Evolutionary conservation across 2,329 filamentous ascomycete genomes (phyloP).

Genomic region (Colletotrichum orbiculare): DNA sequence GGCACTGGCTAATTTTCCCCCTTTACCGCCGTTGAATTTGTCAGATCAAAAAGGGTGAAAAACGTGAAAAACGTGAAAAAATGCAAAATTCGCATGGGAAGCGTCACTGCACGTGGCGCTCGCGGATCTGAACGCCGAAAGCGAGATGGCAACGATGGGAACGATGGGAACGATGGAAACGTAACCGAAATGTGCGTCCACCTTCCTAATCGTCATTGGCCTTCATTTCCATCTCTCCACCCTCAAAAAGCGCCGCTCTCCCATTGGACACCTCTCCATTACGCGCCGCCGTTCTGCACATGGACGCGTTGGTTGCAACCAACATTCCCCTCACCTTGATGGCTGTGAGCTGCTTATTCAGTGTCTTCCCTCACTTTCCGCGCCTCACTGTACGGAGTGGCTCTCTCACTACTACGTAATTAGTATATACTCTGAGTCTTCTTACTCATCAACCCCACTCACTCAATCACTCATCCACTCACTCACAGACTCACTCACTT

Average conservation of each 20-base stretch:
- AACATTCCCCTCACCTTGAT: background rate
- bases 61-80: background rate
- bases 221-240: background rate
- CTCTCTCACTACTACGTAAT: too few species aligned
- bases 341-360: too few species aligned
- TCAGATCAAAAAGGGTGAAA: background rate
- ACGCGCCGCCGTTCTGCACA: background rate
- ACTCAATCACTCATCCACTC: too few species aligned
- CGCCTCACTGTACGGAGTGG: too few species aligned
- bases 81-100: background rate
- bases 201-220: background rate
- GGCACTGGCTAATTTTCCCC: background rate
- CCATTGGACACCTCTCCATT: background rate
- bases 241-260: background rate
- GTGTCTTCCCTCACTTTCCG: too few species aligned
- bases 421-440: too few species aligned
- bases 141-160: background rate
- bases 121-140: background rate
- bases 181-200: background rate
- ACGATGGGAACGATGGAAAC: background rate
- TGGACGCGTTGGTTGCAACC: slow-evolving; percentile 3
- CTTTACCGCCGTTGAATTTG: slow-evolving; percentile 2
- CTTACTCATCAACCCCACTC: too few species aligned
- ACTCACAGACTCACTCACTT: too few species aligned
- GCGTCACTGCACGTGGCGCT: background rate